Conservation (phyloP, 345 rosid genomes). For the Aquilaria sinensis region DNA sequence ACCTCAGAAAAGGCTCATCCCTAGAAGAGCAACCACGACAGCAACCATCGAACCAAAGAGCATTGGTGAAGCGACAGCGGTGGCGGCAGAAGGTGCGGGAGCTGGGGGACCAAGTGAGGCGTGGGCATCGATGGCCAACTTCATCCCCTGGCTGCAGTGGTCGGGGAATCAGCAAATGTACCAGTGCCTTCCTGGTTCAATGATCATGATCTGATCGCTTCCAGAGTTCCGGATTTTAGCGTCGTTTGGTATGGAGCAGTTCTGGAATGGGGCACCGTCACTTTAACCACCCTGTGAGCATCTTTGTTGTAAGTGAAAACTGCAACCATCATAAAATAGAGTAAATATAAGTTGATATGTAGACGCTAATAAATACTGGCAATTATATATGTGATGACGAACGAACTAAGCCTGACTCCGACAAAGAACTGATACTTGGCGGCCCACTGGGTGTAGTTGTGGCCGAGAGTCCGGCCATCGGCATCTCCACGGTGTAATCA, state of each 20-base stretch:
- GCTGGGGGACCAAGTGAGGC: constrained; percentile 6
- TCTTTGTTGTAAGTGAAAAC: constrained; percentile 25
- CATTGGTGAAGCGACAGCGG: not conserved
- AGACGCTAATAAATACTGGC: too few species aligned
- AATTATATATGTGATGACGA: not conserved
- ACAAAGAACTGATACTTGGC: constrained; percentile 22
- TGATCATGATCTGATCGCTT: constrained; percentile 20
- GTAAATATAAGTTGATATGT: not conserved
- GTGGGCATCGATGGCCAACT: constrained; percentile 23
- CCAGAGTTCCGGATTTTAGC: constrained; percentile 6
- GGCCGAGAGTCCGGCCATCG: constrained; percentile 25
- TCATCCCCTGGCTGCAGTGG: constrained; percentile 23
- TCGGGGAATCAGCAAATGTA: constrained; percentile 23
- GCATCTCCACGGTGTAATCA: constrained; percentile 39
- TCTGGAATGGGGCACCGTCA: constrained; percentile 19
- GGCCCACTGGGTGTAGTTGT: constrained; percentile 35
- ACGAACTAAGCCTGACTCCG: constrained; percentile 30
- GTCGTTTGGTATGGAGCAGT: constrained; percentile 11
- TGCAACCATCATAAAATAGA: constrained; percentile 10
- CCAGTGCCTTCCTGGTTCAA: constrained; percentile 24
- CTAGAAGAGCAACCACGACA: constrained; percentile 6
- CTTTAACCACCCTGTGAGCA: constrained; percentile 23
- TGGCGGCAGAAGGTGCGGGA: constrained; percentile 4
- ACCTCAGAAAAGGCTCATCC: constrained; percentile 8
- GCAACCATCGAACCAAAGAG: constrained; percentile 12